These are phyloP conservation scores for Backusella tarrabulga DNA, from an alignment of 192 early-diverging fungal genomes.

Conservation along the genomic window DNA sequence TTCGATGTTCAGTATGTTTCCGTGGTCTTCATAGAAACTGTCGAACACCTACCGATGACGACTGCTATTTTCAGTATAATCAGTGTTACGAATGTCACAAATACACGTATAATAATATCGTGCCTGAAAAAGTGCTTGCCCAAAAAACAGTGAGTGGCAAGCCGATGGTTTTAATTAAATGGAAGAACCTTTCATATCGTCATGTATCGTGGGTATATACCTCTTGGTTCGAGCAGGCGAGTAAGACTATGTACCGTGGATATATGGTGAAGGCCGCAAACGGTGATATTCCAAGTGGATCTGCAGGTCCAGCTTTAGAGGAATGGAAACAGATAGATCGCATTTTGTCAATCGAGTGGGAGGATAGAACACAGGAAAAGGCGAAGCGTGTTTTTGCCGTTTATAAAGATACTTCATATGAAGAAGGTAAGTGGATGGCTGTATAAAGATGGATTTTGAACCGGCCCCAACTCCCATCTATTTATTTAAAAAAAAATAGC, in stretches of 20 bases:
- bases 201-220: constrained; percentile 50
- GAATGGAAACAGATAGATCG: constrained; percentile 44
- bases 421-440: constrained; percentile 40
- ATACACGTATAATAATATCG: neutral
- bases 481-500: constrained; percentile 24
- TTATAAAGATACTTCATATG: constrained; percentile 58
- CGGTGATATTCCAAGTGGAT: constrained; percentile 10
- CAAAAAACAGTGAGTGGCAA: neutral
- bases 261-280: constrained; percentile 28
- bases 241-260: constrained; percentile 22
- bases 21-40: neutral
- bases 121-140: neutral
- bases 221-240: constrained; percentile 40
- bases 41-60: neutral
- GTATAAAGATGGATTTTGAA: neutral
- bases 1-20: neutral
- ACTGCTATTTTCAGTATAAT: constrained; percentile 19
- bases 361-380: constrained; percentile 29
- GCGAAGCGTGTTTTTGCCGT: constrained; percentile 60
- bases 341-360: constrained; percentile 40
- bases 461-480: neutral
- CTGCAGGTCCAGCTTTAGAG: constrained; percentile 24
- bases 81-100: neutral
- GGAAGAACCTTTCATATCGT: constrained; percentile 44
- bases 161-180: constrained; percentile 43